These are phyloP conservation scores for Globisporangium sylvaticum DNA, from an alignment of 352 stramenopile genomes.

Conservation along the genomic window DNA sequence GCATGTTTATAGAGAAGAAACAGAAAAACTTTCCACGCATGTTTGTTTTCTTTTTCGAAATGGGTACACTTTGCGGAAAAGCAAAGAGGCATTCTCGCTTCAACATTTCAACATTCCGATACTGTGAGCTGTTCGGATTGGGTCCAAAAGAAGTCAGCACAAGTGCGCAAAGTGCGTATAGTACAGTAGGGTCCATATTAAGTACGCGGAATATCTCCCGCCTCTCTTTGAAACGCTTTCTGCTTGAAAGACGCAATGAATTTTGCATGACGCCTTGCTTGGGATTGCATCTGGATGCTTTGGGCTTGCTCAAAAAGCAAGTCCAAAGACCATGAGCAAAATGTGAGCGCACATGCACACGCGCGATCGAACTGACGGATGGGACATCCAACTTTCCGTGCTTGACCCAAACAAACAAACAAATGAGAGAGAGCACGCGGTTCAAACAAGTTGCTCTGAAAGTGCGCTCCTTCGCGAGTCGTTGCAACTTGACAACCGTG, in stretches of 20 bases:
- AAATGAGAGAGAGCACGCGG: background rate
- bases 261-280: too few relatives aligned
- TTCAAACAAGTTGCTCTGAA: background rate
- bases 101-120: background rate
- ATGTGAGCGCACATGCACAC: too few relatives aligned
- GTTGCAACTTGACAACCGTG: background rate
- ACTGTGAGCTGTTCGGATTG: background rate
- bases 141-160: background rate
- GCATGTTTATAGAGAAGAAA: background rate
- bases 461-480: background rate
- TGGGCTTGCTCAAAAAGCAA: too few relatives aligned
- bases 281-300: too few relatives aligned
- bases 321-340: too few relatives aligned
- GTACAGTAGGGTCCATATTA: background rate
- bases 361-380: background rate
- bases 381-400: background rate
- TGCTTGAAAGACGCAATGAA: background rate
- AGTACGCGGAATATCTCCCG: background rate
- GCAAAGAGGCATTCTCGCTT: background rate
- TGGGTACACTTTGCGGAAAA: background rate
- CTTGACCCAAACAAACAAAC: background rate
- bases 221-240: background rate
- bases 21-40: background rate
- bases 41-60: conserved; percentile 1
- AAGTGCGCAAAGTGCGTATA: background rate